Evolutionary conservation across 108 stramenopile genomes (phyloP).

Genomic region (Pseudonitzschia pungens): DNA sequence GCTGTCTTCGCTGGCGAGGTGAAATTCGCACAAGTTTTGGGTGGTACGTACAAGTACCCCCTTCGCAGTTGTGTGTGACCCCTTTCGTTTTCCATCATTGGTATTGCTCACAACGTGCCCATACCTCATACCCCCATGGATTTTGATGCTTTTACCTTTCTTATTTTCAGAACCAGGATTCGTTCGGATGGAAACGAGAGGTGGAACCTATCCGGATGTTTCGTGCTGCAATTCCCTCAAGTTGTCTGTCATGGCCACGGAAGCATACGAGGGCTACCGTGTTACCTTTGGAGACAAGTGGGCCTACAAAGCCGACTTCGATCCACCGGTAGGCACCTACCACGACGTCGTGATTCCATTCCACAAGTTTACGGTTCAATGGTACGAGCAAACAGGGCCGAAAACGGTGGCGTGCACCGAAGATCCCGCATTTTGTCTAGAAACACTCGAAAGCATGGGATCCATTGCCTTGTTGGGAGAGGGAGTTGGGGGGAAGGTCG

Average conservation of each 20-base stretch:
- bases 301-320: slow-evolving; percentile 37
- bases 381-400: slow-evolving; percentile 44
- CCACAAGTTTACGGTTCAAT: slow-evolving; percentile 32
- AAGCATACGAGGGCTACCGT: slow-evolving; percentile 35
- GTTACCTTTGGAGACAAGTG: slow-evolving; percentile 43
- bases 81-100: no score
- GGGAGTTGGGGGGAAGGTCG: slow-evolving; percentile 41
- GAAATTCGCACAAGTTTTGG: slow-evolving; percentile 37
- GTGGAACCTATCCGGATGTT: slow-evolving; percentile 35
- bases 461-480: slow-evolving; percentile 49
- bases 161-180: slow-evolving; percentile 39
- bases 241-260: slow-evolving; percentile 19
- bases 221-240: slow-evolving; percentile 33
- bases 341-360: slow-evolving; percentile 35
- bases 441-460: slow-evolving; percentile 33
- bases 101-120: not conserved
- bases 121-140: no score
- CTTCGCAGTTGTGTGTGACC: no score
- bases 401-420: slow-evolving; percentile 34
- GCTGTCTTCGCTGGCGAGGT: slow-evolving; percentile 42
- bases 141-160: not conserved
- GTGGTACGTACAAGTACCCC: slow-evolving; percentile 12
- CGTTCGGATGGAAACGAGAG: slow-evolving; percentile 28
- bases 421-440: slow-evolving; percentile 28
- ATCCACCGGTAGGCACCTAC: slow-evolving; percentile 21